Base-by-base conservation (phyloP, 2,329 filamentous ascomycete species). In the Sarocladium oryzae region DNA sequence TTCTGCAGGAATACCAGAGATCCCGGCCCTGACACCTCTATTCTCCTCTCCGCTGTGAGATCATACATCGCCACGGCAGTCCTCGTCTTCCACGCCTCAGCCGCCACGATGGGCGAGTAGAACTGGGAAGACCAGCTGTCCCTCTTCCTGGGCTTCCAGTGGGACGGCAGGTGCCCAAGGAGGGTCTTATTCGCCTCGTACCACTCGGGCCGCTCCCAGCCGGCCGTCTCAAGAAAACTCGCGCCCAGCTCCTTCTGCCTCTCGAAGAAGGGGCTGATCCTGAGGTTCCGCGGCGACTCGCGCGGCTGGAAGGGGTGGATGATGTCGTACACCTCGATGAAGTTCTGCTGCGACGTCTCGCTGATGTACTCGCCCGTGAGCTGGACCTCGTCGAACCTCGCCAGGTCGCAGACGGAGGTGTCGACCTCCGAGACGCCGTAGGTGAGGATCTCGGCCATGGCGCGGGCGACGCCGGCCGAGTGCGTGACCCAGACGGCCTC, bases 401-500 rank as follows among this genome's bases (percentile, higher is more conserved):
- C 69, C 0, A 85, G 62, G 35, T 84, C 80, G 56, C 79, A 82
- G 36, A 81, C 81, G 2, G 75, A 66, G 3, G 84, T 65, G 49
- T 84, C 80, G 30, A 82, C 70, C 4, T 70, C 62, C 0, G 80
- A 81, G 21, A 68, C 69, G 2, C 81, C 81, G 1, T 69, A 71
- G 0, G 80, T 84, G 23, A 85, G 65, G 0, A 81, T 59, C 58
- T 85, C 73, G 0, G 81, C 81, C 1, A 85, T 60, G 0, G 81
- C 79, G 23, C 78, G 74, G 8, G 81, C 81, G 2, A 84, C 76
- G 21, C 81, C 81, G 0, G 79, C 80, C 0, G 81, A 84, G 56
- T 85, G 81, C 16, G 81, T 85, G 1, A 84, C 81, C 81, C 81
- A 85, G 0, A 85, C 79, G 4, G 81, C 81, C 57, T 85, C 81